Evolutionary conservation across 2,329 filamentous ascomycete species (phyloP), one percentile per base, ranked within the genome.

Genomic region (Sporothrix humicola): DNA sequence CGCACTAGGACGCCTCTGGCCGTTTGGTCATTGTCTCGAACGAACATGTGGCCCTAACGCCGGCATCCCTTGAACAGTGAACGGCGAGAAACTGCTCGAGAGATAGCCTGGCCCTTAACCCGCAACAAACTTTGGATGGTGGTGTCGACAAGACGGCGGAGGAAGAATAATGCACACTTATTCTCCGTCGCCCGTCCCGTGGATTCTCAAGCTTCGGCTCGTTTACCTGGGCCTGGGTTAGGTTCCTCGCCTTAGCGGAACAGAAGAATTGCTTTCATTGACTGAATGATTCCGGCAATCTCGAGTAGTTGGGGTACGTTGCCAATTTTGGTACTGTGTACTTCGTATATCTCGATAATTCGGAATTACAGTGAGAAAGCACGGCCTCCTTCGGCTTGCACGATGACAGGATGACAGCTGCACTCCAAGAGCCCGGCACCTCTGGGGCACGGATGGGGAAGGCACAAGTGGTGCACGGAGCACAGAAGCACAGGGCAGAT

Each of bases 361-460:
- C 23, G 23, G 23, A 26, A 26, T 26, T 26, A 26, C 23, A 26
- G 23, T 26, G 23, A 26, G 23, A 23, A 23, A 26, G 52, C 23
- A 59, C 10, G 56, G 56, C 4, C 23, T 31, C 56, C 56, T 17
- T 9, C 15, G 31, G 12, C 17, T 20, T 44, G 58, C 58, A 44
- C 31, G 20, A 48, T 26, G 61, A 48, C n/a, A 66, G n/a, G n/a
- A 46, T 65, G 59, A 66, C 42, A 48, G 61, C 20, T 48, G 9
- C 61, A 37, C 31, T 2, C 58, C n/a, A 61, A n/a, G 26, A 42
- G 42, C 12, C 12, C 20, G 4, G 37, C 17, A 46, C 23, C 63
- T n/a, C 17, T 15, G 46, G 63, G 63, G 37, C 63, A 54, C 66
- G 66, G 66, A 44, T 69, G 66, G 66, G 65, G 66, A 26, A 56